These are phyloP conservation scores for Pichia sp. DNA, from an alignment of 1,139 yeast species.

Conservation along the genomic window DNA sequence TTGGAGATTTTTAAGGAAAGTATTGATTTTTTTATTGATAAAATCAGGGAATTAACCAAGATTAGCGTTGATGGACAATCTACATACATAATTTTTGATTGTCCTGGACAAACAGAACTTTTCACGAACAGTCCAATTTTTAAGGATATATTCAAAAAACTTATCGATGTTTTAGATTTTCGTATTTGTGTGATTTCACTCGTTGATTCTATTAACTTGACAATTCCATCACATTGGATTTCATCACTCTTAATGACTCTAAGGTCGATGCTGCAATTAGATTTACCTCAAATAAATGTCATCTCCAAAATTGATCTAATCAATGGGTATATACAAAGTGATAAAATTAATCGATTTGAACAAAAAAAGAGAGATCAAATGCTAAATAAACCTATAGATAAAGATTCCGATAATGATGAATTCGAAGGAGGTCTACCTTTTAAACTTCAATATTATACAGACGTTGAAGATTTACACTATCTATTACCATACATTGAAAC, in stretches of 20 bases:
- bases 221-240: constrained; percentile 87
- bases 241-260: constrained; percentile 74
- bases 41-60: constrained; percentile 48
- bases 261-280: constrained; percentile 87
- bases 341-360: constrained; percentile 21
- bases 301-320: constrained; percentile 84
- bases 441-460: constrained; percentile 78
- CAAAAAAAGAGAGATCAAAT: constrained; percentile 7
- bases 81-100: constrained; percentile 79
- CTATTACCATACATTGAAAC: constrained; percentile 61
- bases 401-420: constrained; percentile 3
- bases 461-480: constrained; percentile 74
- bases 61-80: constrained; percentile 35
- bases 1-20: constrained; percentile 49
- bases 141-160: constrained; percentile 57
- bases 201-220: constrained; percentile 77
- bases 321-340: constrained; percentile 39
- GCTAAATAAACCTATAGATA: background rate
- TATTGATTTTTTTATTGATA: constrained; percentile 50
- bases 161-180: constrained; percentile 60
- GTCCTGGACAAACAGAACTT: constrained; percentile 96
- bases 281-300: constrained; percentile 89
- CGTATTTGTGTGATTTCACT: constrained; percentile 82
- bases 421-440: constrained; percentile 47
- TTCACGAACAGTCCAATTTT: constrained; percentile 88